A percentile compares a stretch with the other conserved stretches of the same genome.
Conservation (phyloP, 805 yeast genomes). For the Nakazawaea holstii region DNA sequence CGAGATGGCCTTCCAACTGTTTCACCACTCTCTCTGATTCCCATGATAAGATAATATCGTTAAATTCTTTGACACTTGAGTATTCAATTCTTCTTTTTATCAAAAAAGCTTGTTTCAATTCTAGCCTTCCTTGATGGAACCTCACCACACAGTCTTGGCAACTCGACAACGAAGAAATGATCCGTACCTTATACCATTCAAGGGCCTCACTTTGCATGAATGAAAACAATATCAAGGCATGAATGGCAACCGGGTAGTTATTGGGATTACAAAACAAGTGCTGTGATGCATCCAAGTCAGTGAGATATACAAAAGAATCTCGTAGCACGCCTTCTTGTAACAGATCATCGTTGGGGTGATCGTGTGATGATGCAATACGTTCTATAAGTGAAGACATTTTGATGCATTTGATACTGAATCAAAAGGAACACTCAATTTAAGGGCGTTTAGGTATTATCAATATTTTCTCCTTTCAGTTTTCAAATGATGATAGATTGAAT, state of each 20-base stretch:
- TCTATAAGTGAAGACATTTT: slow-evolving; percentile 12
- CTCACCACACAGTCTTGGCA: slow-evolving; percentile 52
- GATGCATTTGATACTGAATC: background rate
- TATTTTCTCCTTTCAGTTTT: too few species aligned
- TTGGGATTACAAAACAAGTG: slow-evolving; percentile 56
- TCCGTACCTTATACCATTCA: slow-evolving; percentile 33
- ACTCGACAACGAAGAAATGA: slow-evolving; percentile 32
- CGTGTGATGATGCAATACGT: slow-evolving; percentile 26
- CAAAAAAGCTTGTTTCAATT: slow-evolving; percentile 46
- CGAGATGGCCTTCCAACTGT: slow-evolving; percentile 5
- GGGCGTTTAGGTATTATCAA: slow-evolving; percentile 6
- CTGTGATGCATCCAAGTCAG: slow-evolving; percentile 15
- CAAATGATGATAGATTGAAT: too few species aligned
- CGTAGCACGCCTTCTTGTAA: slow-evolving; percentile 33
- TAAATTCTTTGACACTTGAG: slow-evolving; percentile 25
- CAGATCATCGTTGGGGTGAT: slow-evolving; percentile 23
- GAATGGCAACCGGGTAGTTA: slow-evolving; percentile 43
- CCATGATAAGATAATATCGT: slow-evolving; percentile 25
- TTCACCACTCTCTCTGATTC: slow-evolving; percentile 18
- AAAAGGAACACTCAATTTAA: slow-evolving; percentile 6
- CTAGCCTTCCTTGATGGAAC: slow-evolving; percentile 50
- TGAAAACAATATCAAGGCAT: slow-evolving; percentile 55
- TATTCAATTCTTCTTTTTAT: slow-evolving; percentile 38
- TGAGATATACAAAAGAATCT: slow-evolving; percentile 31
- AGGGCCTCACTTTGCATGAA: slow-evolving; percentile 45